phyloP scores from a whole-genome alignment of 257 asterid species.

The Nicotiana paniculata region DNA sequence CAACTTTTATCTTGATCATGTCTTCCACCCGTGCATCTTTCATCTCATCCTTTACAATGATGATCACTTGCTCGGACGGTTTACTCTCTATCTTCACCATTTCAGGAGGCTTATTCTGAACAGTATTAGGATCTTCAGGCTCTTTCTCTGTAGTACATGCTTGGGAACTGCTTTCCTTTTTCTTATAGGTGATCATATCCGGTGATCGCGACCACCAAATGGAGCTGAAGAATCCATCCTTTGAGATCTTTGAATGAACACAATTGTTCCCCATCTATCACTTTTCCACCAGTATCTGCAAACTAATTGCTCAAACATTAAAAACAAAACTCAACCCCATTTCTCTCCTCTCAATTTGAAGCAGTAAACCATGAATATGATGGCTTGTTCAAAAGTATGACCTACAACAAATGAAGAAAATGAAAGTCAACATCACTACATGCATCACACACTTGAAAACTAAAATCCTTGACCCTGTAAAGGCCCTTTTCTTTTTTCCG shows the following conservation, averaged over 20 bases:
- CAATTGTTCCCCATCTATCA: constrained; percentile 30
- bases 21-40: constrained; percentile 16
- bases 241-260: constrained; percentile 16
- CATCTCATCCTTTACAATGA: constrained; percentile 17
- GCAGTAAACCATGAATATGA: background rate
- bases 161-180: background rate
- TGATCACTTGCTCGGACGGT: constrained; percentile 12
- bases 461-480: background rate
- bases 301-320: background rate
- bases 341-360: background rate
- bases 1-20: constrained; percentile 6
- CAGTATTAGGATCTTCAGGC: constrained; percentile 9
- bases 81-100: constrained; percentile 22
- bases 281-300: background rate
- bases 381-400: background rate
- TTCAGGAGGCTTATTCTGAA: constrained; percentile 35
- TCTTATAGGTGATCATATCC: constrained; percentile 3
- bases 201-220: constrained; percentile 15
- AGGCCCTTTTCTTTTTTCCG: no score
- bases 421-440: background rate
- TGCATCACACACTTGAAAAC: background rate
- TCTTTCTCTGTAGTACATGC: constrained; percentile 1
- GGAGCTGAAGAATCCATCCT: constrained; percentile 17
- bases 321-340: background rate
- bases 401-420: background rate